Conservation (phyloP, 1,284 basidiomycete genomes). For the Pterula multifida region DNA sequence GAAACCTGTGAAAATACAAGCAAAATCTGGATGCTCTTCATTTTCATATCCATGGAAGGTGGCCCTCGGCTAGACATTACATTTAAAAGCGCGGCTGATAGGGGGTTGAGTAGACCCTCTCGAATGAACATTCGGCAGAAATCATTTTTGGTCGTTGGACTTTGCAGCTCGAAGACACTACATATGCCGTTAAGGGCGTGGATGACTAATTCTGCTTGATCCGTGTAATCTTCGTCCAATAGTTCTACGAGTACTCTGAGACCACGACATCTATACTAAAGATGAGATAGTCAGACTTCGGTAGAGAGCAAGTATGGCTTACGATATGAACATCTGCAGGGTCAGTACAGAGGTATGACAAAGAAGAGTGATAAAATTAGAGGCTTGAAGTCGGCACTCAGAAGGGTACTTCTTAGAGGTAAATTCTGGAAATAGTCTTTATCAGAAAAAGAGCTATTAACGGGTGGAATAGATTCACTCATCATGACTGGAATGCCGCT, state of each 20-base stretch:
- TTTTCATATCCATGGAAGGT: constrained; percentile 57
- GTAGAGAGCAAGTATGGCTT: constrained; percentile 20
- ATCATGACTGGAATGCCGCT: constrained; percentile 89
- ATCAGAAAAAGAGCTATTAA: constrained; percentile 6
- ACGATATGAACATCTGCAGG: constrained; percentile 96
- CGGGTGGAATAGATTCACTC: constrained; percentile 34
- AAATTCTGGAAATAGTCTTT: constrained; percentile 42
- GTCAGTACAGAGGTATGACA: constrained; percentile 90
- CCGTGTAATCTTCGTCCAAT: constrained; percentile 89
- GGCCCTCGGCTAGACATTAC: constrained; percentile 71
- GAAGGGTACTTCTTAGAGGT: constrained; percentile 91
- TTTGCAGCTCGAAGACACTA: constrained; percentile 90
- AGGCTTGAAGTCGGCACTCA: constrained; percentile 91
- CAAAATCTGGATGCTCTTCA: constrained; percentile 83
- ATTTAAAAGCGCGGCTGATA: constrained; percentile 82
- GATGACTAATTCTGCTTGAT: constrained; percentile 83
- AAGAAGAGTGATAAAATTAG: constrained; percentile 85
- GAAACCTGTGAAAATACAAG: constrained; percentile 93
- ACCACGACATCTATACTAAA: constrained; percentile 66
- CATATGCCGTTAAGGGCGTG: constrained; percentile 92
- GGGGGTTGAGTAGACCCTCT: constrained; percentile 86
- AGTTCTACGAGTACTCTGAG: constrained; percentile 91
- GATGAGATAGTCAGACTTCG: constrained; percentile 5
- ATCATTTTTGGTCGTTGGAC: constrained; percentile 93
- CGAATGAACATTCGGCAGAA: constrained; percentile 97